phyloP scores from a whole-genome alignment of 768 basidiomycete genomes.

The Pulveroboletus sp. region DNA sequence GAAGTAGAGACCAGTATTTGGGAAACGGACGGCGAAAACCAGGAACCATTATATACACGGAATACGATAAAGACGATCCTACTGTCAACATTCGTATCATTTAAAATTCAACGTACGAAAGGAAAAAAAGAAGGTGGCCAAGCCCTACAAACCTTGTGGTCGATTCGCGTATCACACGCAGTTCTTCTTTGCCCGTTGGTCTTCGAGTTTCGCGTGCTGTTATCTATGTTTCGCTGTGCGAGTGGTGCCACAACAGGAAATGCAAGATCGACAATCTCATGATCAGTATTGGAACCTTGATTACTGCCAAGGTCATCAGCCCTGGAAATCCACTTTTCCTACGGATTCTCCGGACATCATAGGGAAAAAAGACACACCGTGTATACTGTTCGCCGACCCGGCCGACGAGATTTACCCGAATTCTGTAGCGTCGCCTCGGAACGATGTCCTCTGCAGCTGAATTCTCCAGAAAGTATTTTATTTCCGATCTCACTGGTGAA shows the following conservation, averaged over 20 bases:
- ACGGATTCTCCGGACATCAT: no score
- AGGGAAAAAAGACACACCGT: neutral
- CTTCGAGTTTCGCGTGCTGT: neutral
- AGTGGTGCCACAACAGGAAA: neutral
- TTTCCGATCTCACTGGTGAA: slow-evolving; percentile 27
- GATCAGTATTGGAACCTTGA: neutral
- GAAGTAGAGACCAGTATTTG: neutral
- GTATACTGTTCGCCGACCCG: no score
- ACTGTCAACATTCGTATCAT: neutral
- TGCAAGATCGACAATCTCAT: neutral
- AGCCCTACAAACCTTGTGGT: neutral
- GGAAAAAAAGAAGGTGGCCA: neutral
- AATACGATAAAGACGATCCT: no score
- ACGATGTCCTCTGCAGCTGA: slow-evolving; percentile 18
- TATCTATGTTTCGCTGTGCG: neutral
- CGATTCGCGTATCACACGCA: neutral
- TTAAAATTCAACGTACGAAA: neutral
- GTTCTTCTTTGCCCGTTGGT: neutral
- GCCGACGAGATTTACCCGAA: no score
- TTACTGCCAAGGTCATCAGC: no score
- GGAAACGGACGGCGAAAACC: neutral
- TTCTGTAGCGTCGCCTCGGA: neutral
- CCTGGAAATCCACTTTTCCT: neutral
- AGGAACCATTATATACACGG: slow-evolving; percentile 3
- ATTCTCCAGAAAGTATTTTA: neutral